Conservation (phyloP, 2,329 filamentous ascomycete genomes). For the Aspergillus awamori region DNA sequence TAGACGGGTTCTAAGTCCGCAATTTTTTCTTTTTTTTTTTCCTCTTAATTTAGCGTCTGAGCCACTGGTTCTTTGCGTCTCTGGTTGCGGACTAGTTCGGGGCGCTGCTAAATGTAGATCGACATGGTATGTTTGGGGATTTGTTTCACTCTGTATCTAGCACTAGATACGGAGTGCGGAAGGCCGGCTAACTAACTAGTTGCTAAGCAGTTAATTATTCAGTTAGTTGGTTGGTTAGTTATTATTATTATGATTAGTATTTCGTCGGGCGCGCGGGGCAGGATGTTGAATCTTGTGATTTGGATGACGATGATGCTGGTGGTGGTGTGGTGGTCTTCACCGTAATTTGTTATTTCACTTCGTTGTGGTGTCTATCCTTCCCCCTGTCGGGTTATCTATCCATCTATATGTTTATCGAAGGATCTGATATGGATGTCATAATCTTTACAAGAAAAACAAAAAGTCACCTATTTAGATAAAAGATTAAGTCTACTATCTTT, state of each 20-base stretch:
- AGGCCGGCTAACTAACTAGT: too few relatives aligned
- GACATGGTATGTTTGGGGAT: not conserved
- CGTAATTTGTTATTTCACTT: not conserved
- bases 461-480: not conserved
- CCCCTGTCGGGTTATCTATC: not conserved
- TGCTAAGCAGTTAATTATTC: too few relatives aligned
- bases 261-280: too few relatives aligned
- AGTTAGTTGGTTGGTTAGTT: too few relatives aligned
- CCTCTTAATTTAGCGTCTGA: not conserved
- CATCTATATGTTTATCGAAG: not conserved
- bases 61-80: not conserved
- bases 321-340: not conserved
- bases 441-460: too few relatives aligned
- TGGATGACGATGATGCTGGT: too few relatives aligned
- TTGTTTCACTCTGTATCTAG: not conserved
- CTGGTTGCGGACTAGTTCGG: not conserved
- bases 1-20: too few relatives aligned
- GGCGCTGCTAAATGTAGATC: slow-evolving; percentile 11
- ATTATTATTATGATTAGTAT: not conserved
- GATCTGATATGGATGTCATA: too few relatives aligned
- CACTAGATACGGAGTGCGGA: too few relatives aligned
- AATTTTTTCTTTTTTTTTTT: too few relatives aligned
- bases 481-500: too few relatives aligned
- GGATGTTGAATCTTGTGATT: not conserved
- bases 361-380: too few relatives aligned